Evolutionary conservation across 345 rosid species (phyloP).

Genomic region (Gossypium australe): DNA sequence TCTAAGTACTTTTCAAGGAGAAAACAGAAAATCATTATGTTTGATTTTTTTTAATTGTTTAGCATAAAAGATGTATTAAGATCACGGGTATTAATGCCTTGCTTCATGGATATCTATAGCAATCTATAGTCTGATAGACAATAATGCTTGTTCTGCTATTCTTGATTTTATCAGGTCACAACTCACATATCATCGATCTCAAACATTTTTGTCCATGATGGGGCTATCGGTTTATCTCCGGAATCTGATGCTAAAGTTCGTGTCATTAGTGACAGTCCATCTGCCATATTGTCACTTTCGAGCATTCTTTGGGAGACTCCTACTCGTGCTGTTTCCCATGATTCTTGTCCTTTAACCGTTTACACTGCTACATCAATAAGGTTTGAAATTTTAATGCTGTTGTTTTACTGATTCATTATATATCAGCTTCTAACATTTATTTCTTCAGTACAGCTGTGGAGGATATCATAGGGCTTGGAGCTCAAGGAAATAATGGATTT

Average conservation of each 20-base stretch:
- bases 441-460: slow-evolving; percentile 12
- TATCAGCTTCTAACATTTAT: slow-evolving; percentile 1
- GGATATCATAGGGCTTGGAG: slow-evolving; percentile 24
- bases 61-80: not conserved
- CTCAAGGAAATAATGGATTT: slow-evolving; percentile 26
- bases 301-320: slow-evolving; percentile 24
- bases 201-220: slow-evolving; percentile 31
- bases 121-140: not conserved
- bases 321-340: slow-evolving; percentile 36
- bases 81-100: not conserved
- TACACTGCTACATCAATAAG: slow-evolving; percentile 32
- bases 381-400: slow-evolving; percentile 14
- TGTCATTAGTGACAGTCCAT: slow-evolving; percentile 32
- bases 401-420: not conserved
- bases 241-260: slow-evolving; percentile 33
- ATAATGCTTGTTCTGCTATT: not conserved
- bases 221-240: slow-evolving; percentile 26
- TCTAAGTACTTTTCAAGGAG: not conserved
- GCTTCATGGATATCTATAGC: not conserved
- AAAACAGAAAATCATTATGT: not conserved
- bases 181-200: slow-evolving; percentile 27
- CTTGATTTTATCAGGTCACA: slow-evolving; percentile 22
- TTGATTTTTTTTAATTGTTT: not conserved
- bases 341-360: slow-evolving; percentile 34
- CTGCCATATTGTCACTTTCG: slow-evolving; percentile 26